Evolutionary conservation across 2,329 filamentous ascomycete species (phyloP).

Genomic region (Claviceps sp.): DNA sequence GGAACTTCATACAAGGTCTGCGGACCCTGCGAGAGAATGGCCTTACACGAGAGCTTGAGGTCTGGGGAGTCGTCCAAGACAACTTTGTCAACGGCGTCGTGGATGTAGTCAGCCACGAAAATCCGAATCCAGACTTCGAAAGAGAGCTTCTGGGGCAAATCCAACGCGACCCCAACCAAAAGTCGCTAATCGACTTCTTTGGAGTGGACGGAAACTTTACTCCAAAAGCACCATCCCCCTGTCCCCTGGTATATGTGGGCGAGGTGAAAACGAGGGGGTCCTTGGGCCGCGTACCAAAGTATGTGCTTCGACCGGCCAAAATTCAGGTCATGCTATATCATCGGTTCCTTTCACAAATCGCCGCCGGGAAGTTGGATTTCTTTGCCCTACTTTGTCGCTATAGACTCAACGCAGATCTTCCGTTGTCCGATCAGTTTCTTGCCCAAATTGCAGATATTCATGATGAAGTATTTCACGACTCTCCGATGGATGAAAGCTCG

Average conservation of each 20-base stretch:
- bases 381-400: slow-evolving; percentile 58
- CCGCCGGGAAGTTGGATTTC: slow-evolving; percentile 57
- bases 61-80: slow-evolving; percentile 76
- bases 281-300: slow-evolving; percentile 48
- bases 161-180: slow-evolving; percentile 18
- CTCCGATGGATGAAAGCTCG: slow-evolving; percentile 19
- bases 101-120: slow-evolving; percentile 67
- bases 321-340: slow-evolving; percentile 89
- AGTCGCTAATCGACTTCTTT: slow-evolving; percentile 29
- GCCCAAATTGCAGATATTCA: slow-evolving; percentile 59
- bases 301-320: slow-evolving; percentile 61
- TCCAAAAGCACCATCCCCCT: slow-evolving; percentile 8
- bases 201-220: slow-evolving; percentile 11
- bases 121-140: slow-evolving; percentile 61
- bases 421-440: slow-evolving; percentile 70
- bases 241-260: slow-evolving; percentile 51
- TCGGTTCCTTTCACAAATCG: slow-evolving; percentile 65
- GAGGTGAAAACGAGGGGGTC: slow-evolving; percentile 78
- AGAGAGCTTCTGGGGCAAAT: slow-evolving; percentile 32
- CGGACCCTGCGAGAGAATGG: slow-evolving; percentile 59
- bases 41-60: slow-evolving; percentile 60
- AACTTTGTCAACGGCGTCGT: slow-evolving; percentile 82
- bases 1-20: slow-evolving; percentile 83
- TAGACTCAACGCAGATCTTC: slow-evolving; percentile 45
- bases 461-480: slow-evolving; percentile 48